A percentile compares a stretch with the other conserved stretches of the same genome.
Evolutionary conservation across 306 rosid genomes (phyloP).

Genomic region (Vigna radiata): DNA sequence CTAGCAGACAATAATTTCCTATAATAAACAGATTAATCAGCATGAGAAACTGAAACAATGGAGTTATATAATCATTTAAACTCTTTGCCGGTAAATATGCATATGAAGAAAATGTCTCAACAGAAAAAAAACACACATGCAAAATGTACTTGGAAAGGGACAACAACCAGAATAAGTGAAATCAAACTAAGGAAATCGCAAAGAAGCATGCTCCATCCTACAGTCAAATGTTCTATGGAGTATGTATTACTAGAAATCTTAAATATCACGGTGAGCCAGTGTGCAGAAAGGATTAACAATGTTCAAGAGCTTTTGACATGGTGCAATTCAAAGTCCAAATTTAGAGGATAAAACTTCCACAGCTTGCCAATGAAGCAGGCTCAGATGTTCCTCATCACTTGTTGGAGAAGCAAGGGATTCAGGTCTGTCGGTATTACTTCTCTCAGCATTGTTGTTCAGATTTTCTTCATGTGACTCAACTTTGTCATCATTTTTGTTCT

Average conservation of each 20-base stretch:
- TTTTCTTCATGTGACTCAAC: neutral
- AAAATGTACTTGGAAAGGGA: neutral
- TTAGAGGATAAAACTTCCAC: neutral
- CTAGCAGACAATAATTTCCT: neutral
- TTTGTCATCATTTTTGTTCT: neutral
- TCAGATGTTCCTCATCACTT: neutral
- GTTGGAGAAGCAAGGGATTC: neutral
- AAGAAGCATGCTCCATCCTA: neutral
- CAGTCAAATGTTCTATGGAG: neutral
- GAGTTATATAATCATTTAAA: neutral
- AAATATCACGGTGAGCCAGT: neutral
- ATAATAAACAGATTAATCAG: neutral
- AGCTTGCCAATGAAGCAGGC: slow-evolving; percentile 6
- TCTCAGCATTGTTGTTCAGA: neutral
- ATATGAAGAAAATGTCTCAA: neutral
- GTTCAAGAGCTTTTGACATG: neutral
- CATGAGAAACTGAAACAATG: neutral
- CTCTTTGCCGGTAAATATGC: neutral
- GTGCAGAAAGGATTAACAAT: neutral
- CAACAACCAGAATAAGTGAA: neutral
- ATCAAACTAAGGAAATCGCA: neutral
- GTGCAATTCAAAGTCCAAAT: neutral
- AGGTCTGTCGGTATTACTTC: neutral
- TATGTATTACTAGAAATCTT: neutral
- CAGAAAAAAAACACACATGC: neutral